Conservation (phyloP, 306 rosid species). For the Prunus salicina region DNA sequence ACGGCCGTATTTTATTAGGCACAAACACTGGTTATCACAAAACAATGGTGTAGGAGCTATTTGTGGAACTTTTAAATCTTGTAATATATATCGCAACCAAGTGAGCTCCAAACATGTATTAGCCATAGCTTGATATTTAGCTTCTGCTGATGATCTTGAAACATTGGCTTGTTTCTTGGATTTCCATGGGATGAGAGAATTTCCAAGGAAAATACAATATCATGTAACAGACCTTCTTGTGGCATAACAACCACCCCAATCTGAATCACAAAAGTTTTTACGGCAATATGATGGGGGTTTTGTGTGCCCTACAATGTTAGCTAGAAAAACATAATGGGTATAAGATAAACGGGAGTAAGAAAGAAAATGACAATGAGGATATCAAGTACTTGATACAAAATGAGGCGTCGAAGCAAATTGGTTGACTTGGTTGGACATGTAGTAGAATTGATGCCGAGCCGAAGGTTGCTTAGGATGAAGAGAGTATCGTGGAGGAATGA, state of each 20-base stretch:
- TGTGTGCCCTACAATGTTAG: no score
- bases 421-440: no score
- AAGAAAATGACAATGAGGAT: neutral
- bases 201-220: neutral
- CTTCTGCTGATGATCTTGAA: no score
- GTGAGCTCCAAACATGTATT: constrained; percentile 6
- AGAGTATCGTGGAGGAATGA: neutral
- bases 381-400: no score
- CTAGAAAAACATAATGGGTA: no score
- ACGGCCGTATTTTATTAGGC: no score
- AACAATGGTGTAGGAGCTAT: neutral
- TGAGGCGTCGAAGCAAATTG: neutral
- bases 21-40: no score
- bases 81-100: neutral
- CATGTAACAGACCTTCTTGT: neutral
- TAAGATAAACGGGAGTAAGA: no score
- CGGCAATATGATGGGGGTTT: neutral
- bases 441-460: neutral
- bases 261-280: neutral
- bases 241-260: constrained; percentile 2
- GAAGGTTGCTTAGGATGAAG: neutral
- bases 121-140: neutral
- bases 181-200: constrained; percentile 4
- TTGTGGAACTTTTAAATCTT: neutral
- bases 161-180: neutral